Percentiles rank a stretch among this genome's conserved stretches.
phyloP scores from a whole-genome alignment of 495 filamentous ascomycete genomes.

The Xylaria scruposa region DNA sequence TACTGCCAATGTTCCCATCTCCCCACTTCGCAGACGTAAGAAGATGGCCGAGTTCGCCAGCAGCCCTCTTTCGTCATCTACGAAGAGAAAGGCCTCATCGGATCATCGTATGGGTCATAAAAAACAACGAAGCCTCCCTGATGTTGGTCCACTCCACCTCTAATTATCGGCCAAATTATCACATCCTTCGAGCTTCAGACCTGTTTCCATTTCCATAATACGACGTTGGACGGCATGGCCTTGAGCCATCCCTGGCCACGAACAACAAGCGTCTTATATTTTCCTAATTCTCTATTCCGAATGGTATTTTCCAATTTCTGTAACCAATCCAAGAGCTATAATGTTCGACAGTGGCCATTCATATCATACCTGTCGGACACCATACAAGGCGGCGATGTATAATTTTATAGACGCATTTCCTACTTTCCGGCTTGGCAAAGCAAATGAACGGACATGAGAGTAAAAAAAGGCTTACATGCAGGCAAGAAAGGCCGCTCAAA shows the following conservation, averaged over 20 bases:
- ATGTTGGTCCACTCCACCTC: constrained; percentile 41
- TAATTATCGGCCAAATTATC: constrained; percentile 18
- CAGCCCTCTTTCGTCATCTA: constrained; percentile 47
- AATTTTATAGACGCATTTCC: background rate
- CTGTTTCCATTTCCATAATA: constrained; percentile 31
- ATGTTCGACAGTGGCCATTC: background rate
- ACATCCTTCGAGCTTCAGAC: constrained; percentile 13
- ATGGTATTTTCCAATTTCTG: background rate
- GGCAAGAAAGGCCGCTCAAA: background rate
- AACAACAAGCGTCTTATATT: background rate
- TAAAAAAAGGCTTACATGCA: background rate
- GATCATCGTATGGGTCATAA: constrained; percentile 52
- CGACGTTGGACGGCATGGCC: constrained; percentile 44
- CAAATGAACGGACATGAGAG: background rate
- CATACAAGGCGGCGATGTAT: background rate
- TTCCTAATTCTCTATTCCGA: constrained; percentile 13
- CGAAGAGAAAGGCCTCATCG: constrained; percentile 58
- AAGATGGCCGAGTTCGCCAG: constrained; percentile 43
- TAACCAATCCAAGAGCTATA: background rate
- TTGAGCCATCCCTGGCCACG: constrained; percentile 44
- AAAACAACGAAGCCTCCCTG: constrained; percentile 56
- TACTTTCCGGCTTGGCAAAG: background rate
- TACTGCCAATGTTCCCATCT: constrained; percentile 61
- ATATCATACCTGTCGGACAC: background rate
- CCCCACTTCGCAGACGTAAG: constrained; percentile 58